Evolutionary conservation across 805 yeast genomes (phyloP).

Genomic region (Schwanniomyces occidentalis): DNA sequence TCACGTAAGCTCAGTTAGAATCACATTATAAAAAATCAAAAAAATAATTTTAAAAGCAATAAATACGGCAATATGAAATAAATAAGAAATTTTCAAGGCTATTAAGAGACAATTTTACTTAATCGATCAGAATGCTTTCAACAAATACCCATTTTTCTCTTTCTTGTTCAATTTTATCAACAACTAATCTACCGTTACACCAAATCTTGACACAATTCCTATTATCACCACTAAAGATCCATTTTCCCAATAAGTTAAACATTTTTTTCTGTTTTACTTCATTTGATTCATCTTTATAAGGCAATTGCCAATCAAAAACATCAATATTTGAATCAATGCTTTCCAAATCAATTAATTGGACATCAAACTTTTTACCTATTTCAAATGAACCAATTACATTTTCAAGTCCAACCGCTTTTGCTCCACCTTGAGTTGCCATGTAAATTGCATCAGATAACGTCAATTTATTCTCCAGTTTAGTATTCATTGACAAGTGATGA

Average conservation of each 20-base stretch:
- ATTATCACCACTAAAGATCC: constrained; percentile 95
- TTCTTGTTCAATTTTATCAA: constrained; percentile 30
- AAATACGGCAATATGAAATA: too few species aligned
- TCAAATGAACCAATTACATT: constrained; percentile 66
- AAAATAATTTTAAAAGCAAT: too few species aligned
- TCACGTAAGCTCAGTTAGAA: too few species aligned
- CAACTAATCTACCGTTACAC: constrained; percentile 74
- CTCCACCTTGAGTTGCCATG: constrained; percentile 90
- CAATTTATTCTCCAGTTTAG: constrained; percentile 47
- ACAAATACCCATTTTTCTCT: constrained; percentile 5
- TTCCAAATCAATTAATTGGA: constrained; percentile 69
- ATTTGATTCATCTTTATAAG: constrained; percentile 20
- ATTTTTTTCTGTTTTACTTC: constrained; percentile 31
- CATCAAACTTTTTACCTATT: constrained; percentile 80
- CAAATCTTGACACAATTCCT: constrained; percentile 79
- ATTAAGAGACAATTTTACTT: too few species aligned
- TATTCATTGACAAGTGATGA: constrained; percentile 42
- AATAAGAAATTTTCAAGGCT: too few species aligned
- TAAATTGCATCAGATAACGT: constrained; percentile 70
- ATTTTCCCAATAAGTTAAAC: constrained; percentile 69
- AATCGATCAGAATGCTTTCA: too few species aligned
- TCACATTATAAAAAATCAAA: too few species aligned
- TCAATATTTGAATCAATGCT: constrained; percentile 63
- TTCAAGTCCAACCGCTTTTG: constrained; percentile 64
- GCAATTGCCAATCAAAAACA: constrained; percentile 72